A percentile compares a stretch with the other conserved stretches of the same genome.
phyloP scores from a whole-genome alignment of 2,329 filamentous ascomycete genomes.

The Escovopsis sp. region DNA sequence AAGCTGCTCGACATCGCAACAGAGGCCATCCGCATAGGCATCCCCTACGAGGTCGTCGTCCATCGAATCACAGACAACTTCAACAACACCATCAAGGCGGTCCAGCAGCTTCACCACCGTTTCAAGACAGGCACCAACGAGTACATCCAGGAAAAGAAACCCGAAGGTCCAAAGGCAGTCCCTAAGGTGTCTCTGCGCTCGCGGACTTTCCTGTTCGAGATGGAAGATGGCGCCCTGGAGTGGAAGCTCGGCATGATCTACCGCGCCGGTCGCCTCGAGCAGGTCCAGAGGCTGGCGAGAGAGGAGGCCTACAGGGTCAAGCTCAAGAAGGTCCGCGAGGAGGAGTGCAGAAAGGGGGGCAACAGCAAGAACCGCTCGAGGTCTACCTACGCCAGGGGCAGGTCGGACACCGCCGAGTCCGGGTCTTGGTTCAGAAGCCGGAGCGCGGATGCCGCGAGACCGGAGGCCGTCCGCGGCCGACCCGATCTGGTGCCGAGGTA shows the following conservation, averaged over 20 bases:
- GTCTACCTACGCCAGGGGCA: conserved; percentile 30
- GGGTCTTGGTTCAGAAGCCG: conserved; percentile 34
- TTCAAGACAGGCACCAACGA: conserved; percentile 80
- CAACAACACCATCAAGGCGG: conserved; percentile 73
- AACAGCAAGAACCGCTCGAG: conserved; percentile 38
- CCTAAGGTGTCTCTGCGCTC: conserved; percentile 75
- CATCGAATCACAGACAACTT: conserved; percentile 90
- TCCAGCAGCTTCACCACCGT: conserved; percentile 81
- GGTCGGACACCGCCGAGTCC: conserved; percentile 14
- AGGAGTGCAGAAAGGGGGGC: conserved; percentile 42
- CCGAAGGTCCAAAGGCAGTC: conserved; percentile 72
- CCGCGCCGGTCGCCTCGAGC: conserved; percentile 72
- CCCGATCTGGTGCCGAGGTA: conserved; percentile 46
- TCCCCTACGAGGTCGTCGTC: conserved; percentile 83
- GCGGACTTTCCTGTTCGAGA: conserved; percentile 72
- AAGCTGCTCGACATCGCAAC: conserved; percentile 70
- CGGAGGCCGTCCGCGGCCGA: conserved; percentile 15
- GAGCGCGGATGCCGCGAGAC: conserved; percentile 33
- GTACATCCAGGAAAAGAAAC: conserved; percentile 72
- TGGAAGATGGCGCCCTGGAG: conserved; percentile 93
- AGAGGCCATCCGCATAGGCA: conserved; percentile 73
- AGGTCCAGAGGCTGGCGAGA: conserved; percentile 75
- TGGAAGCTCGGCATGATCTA: conserved; percentile 96
- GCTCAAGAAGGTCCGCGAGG: conserved; percentile 66
- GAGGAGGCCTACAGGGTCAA: conserved; percentile 86